Evolutionary conservation across 108 stramenopile species (phyloP), one percentile per base, ranked within the genome.

Genomic region (Conticribra guillardii): DNA sequence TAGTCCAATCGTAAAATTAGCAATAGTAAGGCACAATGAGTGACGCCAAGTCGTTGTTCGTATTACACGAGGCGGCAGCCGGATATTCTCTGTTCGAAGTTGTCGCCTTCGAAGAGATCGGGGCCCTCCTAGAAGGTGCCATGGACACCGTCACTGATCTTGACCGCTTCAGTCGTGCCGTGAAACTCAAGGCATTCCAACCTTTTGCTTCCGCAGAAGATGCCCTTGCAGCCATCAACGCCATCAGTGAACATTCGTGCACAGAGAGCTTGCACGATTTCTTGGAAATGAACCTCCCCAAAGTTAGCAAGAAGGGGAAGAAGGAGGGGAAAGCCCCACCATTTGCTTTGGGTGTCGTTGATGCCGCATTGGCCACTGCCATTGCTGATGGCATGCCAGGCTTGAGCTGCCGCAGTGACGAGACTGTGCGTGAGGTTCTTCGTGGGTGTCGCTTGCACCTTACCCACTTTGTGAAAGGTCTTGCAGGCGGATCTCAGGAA

Each of bases 51-150:
- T 74, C 76, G 22, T 76, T 90, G 9, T 97, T 93, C 69, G 84
- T 92, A 7, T 85, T 99, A 34, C 86, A 94, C 71, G 99, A 99
- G 82, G 78, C 90, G 24, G 97, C 99, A 8, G 97, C 97, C 7
- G 99, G 99, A 46, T 99, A 96, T 63, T 97, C 97, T 37, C 92
- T 99, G 27, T 94, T 99, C 76, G 97, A 98, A 56, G 93, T 98
- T 2, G 89, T 97, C 21, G 92, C 97, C 64, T 83, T 94, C 67
- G 99, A 99, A 71, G 98, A 99, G 73, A 94, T 99, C 28, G 96
- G 92, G 32, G 70, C 87, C 32, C 66, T 91, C 21, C 71, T 91
- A 62, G 85, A 89, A 50, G 87, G 83, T 16, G 67, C 69, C 48
- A 85, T 82, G 87, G 85, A 89, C 59, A 75, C 95, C 2, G 86